These are phyloP conservation scores for Colletotrichum kahawae DNA, from an alignment of 2,329 filamentous ascomycete genomes.

Conservation along the genomic window DNA sequence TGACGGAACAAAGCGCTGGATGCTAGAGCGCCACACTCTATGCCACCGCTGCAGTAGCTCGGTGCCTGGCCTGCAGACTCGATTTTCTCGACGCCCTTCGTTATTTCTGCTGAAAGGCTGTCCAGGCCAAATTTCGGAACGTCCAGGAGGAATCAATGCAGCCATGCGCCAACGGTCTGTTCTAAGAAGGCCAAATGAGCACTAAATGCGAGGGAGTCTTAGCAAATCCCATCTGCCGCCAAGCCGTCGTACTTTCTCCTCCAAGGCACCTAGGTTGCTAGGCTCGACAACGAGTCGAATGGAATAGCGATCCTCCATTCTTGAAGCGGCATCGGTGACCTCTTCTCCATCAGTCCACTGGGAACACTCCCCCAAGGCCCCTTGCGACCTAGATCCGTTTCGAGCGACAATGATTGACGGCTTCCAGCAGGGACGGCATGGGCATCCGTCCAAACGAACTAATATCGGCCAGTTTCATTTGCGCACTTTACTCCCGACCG, in stretches of 20 bases:
- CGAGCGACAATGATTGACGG: background rate
- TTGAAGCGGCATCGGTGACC: background rate
- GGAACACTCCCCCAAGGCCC: background rate
- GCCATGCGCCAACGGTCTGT: background rate
- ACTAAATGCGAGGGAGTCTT: background rate
- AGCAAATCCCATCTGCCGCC: background rate
- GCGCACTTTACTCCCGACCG: background rate
- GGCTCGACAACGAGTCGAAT: background rate
- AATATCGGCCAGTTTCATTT: background rate
- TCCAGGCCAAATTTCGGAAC: background rate
- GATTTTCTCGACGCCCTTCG: background rate
- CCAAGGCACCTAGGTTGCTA: background rate
- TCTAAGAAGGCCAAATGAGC: background rate
- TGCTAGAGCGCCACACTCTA: background rate
- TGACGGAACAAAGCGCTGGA: conserved; percentile 1
- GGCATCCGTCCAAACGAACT: background rate
- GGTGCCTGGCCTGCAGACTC: background rate
- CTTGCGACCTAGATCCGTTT: conserved; percentile 4
- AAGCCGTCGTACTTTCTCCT: background rate
- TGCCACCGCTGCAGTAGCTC: background rate
- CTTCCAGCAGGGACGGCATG: conserved; percentile 3
- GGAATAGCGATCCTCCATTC: background rate
- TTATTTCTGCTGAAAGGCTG: background rate
- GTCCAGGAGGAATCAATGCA: background rate
- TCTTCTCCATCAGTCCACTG: background rate